phyloP scores from a whole-genome alignment of 768 basidiomycete species.

The Termitomyces sp. region DNA sequence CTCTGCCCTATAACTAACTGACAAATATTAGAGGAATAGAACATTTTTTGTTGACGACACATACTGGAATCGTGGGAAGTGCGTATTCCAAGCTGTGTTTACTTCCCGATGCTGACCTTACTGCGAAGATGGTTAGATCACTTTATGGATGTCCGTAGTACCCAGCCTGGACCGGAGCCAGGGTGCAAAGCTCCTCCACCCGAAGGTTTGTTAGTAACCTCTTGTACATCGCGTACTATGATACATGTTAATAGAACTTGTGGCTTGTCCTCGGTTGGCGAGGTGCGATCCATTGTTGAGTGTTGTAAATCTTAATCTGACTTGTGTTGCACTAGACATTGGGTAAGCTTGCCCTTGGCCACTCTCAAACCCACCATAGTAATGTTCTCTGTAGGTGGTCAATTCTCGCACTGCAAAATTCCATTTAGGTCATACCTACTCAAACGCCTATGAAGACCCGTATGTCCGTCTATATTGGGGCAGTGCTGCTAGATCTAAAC shows the following conservation, averaged over 20 bases:
- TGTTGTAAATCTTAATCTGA: not conserved
- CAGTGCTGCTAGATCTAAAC: not conserved
- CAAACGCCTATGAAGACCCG: slow-evolving; percentile 61
- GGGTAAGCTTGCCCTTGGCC: slow-evolving; percentile 37
- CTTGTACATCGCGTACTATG: not conserved
- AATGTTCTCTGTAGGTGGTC: slow-evolving; percentile 41
- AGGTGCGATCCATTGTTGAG: slow-evolving; percentile 38
- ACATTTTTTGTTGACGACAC: slow-evolving; percentile 71
- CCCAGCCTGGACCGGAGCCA: slow-evolving; percentile 63
- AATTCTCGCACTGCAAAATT: slow-evolving; percentile 64
- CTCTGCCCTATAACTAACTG: not conserved
- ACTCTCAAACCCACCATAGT: not conserved
- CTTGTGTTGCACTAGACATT: slow-evolving; percentile 43
- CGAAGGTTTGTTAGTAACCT: slow-evolving; percentile 40
- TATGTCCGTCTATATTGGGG: slow-evolving; percentile 31
- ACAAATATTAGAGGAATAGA: slow-evolving; percentile 44
- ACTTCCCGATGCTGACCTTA: not conserved
- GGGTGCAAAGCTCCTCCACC: slow-evolving; percentile 61
- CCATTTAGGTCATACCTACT: slow-evolving; percentile 57
- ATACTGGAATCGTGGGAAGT: slow-evolving; percentile 75
- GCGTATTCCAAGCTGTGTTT: slow-evolving; percentile 18
- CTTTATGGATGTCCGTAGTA: slow-evolving; percentile 50
- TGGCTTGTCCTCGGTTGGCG: slow-evolving; percentile 68
- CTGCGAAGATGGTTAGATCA: slow-evolving; percentile 56
- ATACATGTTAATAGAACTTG: slow-evolving; percentile 44